phyloP scores from a whole-genome alignment of 2,329 filamentous ascomycete species.

The Chaetomium olivaceum region DNA sequence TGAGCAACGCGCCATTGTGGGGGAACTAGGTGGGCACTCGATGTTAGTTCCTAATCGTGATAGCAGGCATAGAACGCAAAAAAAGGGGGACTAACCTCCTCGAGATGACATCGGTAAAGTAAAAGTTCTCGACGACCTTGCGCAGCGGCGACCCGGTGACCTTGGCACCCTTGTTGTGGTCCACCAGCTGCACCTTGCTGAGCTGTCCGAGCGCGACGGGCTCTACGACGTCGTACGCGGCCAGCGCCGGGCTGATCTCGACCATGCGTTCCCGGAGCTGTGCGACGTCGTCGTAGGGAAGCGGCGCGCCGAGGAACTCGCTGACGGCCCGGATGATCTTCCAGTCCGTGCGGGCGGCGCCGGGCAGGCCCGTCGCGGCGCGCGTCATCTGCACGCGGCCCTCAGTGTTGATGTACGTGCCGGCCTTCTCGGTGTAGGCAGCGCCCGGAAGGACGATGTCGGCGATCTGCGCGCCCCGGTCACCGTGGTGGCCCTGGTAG shows the following conservation, averaged over 20 bases:
- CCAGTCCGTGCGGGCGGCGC: conserved; percentile 93
- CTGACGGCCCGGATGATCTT: conserved; percentile 94
- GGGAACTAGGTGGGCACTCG: conserved; percentile 66
- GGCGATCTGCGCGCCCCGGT: conserved; percentile 86
- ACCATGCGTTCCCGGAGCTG: conserved; percentile 88
- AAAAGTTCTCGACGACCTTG: conserved; percentile 93
- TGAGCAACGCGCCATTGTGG: conserved; percentile 97
- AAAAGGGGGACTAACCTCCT: conserved; percentile 70
- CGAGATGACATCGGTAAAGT: conserved; percentile 95
- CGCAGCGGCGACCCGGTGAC: conserved; percentile 71
- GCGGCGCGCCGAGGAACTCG: conserved; percentile 83
- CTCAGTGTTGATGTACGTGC: conserved; percentile 97
- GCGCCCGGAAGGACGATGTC: conserved; percentile 92
- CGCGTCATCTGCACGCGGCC: conserved; percentile 93
- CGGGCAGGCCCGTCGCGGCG: conserved; percentile 82
- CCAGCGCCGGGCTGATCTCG: conserved; percentile 87
- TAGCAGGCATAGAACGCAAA: neutral
- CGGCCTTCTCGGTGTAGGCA: conserved; percentile 95
- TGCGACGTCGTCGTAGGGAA: conserved; percentile 92
- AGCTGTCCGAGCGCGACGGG: conserved; percentile 70
- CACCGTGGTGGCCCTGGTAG: conserved; percentile 98
- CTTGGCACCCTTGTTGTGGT: conserved; percentile 89
- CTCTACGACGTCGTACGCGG: conserved; percentile 89
- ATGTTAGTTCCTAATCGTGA: conserved; percentile 1
- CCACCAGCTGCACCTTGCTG: conserved; percentile 92